Base-by-base conservation (phyloP, 2,329 filamentous ascomycete genomes). In the Didymella sp. region DNA sequence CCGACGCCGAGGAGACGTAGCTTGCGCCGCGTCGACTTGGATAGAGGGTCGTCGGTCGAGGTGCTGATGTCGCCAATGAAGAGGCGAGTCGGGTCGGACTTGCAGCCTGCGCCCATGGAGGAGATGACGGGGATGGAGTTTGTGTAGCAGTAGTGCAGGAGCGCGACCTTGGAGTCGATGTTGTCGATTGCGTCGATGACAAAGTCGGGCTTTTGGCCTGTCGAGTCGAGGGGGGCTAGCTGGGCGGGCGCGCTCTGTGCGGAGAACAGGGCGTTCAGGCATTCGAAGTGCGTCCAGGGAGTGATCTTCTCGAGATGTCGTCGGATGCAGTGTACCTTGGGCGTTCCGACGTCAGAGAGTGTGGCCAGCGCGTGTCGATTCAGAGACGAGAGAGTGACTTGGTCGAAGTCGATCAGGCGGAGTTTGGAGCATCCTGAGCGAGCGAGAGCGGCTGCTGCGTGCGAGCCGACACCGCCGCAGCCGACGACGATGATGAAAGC, bases 161-260 rank as follows among this genome's bases (percentile, higher is more conserved):
- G 80, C 17, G 89, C 89, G 3, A 99, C 94, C 79, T 99, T 99
- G 51, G 92, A 96, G 48, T 96, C 91, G 61, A 99, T 98, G 73
- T 99, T 98, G 77, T 99, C 95, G 64, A 99, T 99, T 21, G 94
- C 96, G 77, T 99, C 95, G 31, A 99, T 86, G n/a, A 99, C 87
- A 70, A 89, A 99, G 68, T 94, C 89, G 1, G 93, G 92, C 67
- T 83, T 83, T 71, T 84, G 85, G 15, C 81, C 86, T 15, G 35
- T 38, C 19, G 35, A 38, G 63, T 80, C 77, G 87, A 91, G 92
- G 0, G 85, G 81, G 0, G 80, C 85, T 38, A 99, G 80, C 60
- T 97, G 80, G 11, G 78, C 73, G 6, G 84, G 83, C 0, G 92
- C 92, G 9, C 82, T 87, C 15, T 80, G 75, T 43, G 84, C 87